Evolutionary conservation across 2,329 filamentous ascomycete genomes (phyloP), one percentile per base, ranked within the genome.

Genomic region (Anthostomella pinea): DNA sequence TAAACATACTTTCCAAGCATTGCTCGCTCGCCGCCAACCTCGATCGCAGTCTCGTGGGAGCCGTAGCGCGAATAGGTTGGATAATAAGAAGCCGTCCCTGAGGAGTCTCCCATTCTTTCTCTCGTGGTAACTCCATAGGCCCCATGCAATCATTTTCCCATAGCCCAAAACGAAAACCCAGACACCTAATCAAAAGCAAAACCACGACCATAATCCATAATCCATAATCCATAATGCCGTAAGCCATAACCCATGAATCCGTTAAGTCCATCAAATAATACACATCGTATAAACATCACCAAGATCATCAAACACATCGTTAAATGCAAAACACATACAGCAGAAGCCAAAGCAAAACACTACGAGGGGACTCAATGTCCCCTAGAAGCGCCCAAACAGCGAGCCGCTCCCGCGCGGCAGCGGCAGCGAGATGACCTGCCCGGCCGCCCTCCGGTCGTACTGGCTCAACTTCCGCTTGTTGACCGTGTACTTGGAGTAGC

Each of bases 401-500:
- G 41, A 38, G 27, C 45, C 35, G 15, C 52, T 56, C 3, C 35
- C 38, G 6, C 47, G 31, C 9, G 45, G 44, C 19, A 54, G 29
- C 3, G 50, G 53, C 10, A 34, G 33, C 5, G 52, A 53, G 29
- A 56, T 52, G 9, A 51, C 38, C 16, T 57, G 38, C 5, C 49
- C 51, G 17, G 45, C 39, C 7, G 43, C 49, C 32, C 40, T 31
- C 20, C 20, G 43, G 29, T 54, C 54, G 30, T 52, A 56, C 16
- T 39, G 38, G 16, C 41, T 41, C 8, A 52, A 18, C 13, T 45
- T 53, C 23, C 41, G 42, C 0, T 49, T 34, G 32, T 53, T 53
- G 24, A 56, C 52, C 8, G 57, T 59, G 38, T 45, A 58, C 29
- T 48, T 57, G 43, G 43, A 49, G 26, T 45, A 44, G 8, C 56